A percentile compares a stretch with the other conserved stretches of the same genome.
These are phyloP conservation scores for Epichloe hybrida DNA, from an alignment of 2,329 filamentous ascomycete genomes.

Conservation along the genomic window DNA sequence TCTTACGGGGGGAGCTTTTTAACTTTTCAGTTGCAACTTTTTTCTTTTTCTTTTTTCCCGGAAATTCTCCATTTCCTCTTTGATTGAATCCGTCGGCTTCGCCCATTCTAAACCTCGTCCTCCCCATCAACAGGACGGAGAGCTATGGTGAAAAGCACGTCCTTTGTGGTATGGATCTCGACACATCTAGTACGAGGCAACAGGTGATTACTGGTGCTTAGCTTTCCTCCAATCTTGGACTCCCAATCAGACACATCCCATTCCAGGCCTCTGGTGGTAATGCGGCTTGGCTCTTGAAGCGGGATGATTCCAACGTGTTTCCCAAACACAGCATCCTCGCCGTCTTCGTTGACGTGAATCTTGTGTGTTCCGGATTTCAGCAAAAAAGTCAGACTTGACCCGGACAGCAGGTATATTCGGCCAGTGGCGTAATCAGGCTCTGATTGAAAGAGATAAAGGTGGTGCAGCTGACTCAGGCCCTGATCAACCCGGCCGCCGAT, in stretches of 20 bases:
- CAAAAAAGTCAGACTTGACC: slow-evolving; percentile 64
- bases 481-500: slow-evolving; percentile 88
- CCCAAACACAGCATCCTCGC: slow-evolving; percentile 44
- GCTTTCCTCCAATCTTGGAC: slow-evolving; percentile 57
- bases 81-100: not conserved
- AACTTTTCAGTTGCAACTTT: not conserved
- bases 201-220: slow-evolving; percentile 76
- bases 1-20: not conserved
- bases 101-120: slow-evolving; percentile 12
- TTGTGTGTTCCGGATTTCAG: slow-evolving; percentile 55
- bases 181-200: slow-evolving; percentile 43
- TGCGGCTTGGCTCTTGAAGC: slow-evolving; percentile 59
- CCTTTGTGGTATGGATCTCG: slow-evolving; percentile 46
- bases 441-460: slow-evolving; percentile 55
- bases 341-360: slow-evolving; percentile 47
- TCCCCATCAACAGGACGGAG: slow-evolving; percentile 28
- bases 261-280: slow-evolving; percentile 68
- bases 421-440: slow-evolving; percentile 36
- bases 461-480: slow-evolving; percentile 76
- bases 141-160: slow-evolving; percentile 65
- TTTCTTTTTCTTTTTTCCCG: no score
- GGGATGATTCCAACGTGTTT: slow-evolving; percentile 81
- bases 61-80: not conserved
- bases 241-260: slow-evolving; percentile 84
- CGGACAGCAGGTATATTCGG: slow-evolving; percentile 65